Evolutionary conservation across 2,329 filamentous ascomycete genomes (phyloP).

Genomic region (Colletotrichum sp.): DNA sequence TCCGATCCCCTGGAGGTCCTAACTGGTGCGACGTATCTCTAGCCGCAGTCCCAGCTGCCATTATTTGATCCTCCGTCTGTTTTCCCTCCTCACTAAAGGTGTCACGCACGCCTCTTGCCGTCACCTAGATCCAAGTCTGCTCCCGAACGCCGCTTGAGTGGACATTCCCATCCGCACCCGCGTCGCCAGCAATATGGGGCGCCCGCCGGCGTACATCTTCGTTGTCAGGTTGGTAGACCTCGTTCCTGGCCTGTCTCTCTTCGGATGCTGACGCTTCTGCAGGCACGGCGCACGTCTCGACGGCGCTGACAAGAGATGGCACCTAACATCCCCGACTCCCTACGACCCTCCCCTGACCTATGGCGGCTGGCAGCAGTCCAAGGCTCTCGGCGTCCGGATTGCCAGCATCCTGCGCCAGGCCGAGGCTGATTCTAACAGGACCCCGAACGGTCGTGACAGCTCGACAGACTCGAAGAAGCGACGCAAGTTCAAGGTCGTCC

Average conservation of each 20-base stretch:
- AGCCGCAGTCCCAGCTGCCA: neutral
- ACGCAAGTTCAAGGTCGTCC: constrained; percentile 76
- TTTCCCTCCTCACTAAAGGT: neutral
- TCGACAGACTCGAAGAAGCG: constrained; percentile 42
- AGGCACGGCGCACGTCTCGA: constrained; percentile 93
- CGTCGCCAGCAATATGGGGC: constrained; percentile 38
- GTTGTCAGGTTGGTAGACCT: constrained; percentile 44
- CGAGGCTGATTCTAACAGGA: constrained; percentile 45
- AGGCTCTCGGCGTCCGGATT: constrained; percentile 82
- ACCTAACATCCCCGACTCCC: constrained; percentile 88
- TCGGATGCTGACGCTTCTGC: neutral
- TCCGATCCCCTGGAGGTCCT: neutral
- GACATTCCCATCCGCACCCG: neutral
- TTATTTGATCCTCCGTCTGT: constrained; percentile 1
- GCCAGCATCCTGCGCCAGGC: constrained; percentile 69
- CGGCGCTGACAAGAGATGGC: constrained; percentile 94
- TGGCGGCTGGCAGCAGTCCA: constrained; percentile 88
- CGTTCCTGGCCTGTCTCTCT: neutral
- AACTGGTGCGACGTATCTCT: neutral
- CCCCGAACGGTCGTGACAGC: constrained; percentile 23
- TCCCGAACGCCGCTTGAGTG: neutral
- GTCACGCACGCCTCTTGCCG: neutral
- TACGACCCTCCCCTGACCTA: constrained; percentile 97
- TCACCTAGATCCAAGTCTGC: neutral
- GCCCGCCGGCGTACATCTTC: constrained; percentile 47